Percentiles rank a stretch among this genome's conserved stretches.
phyloP scores from a whole-genome alignment of 768 basidiomycete species.

The Suillus subluteus region DNA sequence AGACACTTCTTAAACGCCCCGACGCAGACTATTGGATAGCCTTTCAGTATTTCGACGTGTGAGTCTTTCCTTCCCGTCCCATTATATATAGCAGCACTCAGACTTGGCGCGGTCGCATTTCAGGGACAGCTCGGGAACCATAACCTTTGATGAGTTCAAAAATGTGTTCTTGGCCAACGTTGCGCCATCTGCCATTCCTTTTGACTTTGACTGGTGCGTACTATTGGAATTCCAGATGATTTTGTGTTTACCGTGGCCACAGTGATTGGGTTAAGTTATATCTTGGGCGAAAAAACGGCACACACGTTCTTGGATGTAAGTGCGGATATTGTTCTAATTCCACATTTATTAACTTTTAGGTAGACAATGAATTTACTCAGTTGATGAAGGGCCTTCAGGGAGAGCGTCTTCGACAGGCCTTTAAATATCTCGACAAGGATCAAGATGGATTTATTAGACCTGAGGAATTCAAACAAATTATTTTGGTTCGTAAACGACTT shows the following conservation, averaged over 20 bases:
- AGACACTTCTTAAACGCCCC: constrained; percentile 89
- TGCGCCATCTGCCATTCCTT: constrained; percentile 82
- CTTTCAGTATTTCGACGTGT: constrained; percentile 96
- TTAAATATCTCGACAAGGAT: constrained; percentile 87
- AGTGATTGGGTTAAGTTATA: constrained; percentile 97
- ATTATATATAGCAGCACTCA: not conserved
- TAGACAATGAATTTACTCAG: constrained; percentile 97
- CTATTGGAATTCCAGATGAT: constrained; percentile 6
- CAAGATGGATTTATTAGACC: constrained; percentile 93
- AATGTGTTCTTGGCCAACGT: constrained; percentile 83
- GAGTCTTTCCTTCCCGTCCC: constrained; percentile 36
- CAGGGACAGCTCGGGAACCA: constrained; percentile 90
- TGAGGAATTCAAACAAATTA: constrained; percentile 93
- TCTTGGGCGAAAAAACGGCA: constrained; percentile 89
- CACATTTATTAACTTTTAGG: not conserved
- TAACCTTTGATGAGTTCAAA: constrained; percentile 95
- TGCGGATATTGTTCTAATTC: constrained; percentile 18
- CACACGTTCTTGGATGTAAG: constrained; percentile 91
- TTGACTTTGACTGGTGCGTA: constrained; percentile 88
- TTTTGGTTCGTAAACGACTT: constrained; percentile 61
- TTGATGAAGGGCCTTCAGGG: constrained; percentile 99
- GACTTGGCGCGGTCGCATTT: constrained; percentile 14
- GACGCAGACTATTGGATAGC: constrained; percentile 98
- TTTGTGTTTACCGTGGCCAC: not conserved
- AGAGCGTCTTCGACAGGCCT: constrained; percentile 95